Base-by-base conservation (phyloP, 225 moss, liverwort and hornwort genomes). In the Pleurozium schreberi region DNA sequence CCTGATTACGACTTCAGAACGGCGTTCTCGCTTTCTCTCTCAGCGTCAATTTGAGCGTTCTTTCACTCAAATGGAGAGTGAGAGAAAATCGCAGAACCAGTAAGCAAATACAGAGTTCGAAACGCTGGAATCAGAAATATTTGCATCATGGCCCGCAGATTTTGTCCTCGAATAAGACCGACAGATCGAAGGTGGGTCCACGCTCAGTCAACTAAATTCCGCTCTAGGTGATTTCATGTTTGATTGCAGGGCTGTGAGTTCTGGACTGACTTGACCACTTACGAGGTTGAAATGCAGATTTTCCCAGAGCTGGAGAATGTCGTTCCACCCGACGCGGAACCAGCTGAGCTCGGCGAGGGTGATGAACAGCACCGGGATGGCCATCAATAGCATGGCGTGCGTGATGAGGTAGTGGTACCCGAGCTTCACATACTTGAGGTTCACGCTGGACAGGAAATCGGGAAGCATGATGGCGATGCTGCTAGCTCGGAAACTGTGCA, bases 391-490 rank as follows among this genome's bases (percentile, higher is more conserved):
- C 91, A 92, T 93, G 81, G 92, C 93, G 78, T 93, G 93, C 49
- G 93, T 91, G 92, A 93, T 93, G 58, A 92, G 88, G 82, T 93
- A 92, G 43, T 93, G 93, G 85, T 93, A 92, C 86, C 93, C 93
- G 27, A 93, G 91, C 88, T 93, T 93, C 80, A 93, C 93, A 27
- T 93, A 93, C 80, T 93, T 93, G 49, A 93, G 80, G 86, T 93
- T 93, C 61, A 93, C 92, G 76, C 83, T 93, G 20, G 93, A 88
- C 84, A 93, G 71, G 40, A 93, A 93, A 86, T 93, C 93, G 20
- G 93, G 93, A 40, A 93, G 66, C 40, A 88, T 91, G 92, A 93
- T 77, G 67, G 91, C 88, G 43, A 93, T 91, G 91, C 92, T 91
- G 84, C 89, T 88, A 18, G 88, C 64, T 16, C 91, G 89, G 86